Base-by-base conservation (phyloP, 2,329 filamentous ascomycete genomes). In the Colletotrichum australisinense region DNA sequence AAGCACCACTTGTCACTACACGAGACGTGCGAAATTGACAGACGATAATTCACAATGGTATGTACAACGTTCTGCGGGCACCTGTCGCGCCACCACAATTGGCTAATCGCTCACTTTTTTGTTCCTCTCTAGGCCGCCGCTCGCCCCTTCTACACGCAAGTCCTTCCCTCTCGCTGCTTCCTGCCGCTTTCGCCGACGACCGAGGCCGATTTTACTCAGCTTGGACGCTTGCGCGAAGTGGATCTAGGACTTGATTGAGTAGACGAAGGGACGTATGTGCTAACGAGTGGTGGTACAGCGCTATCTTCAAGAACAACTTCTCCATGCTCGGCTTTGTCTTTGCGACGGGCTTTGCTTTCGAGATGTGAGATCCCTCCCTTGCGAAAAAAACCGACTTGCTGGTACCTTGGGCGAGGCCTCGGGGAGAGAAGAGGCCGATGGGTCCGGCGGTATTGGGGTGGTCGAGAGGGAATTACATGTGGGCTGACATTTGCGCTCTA, bases 251-350 rank as follows among this genome's bases (percentile, higher is more conserved):
- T 52, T 22, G 16, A 28, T 9, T 42, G 35, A 19, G 49, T 58
- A 38, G 11, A 28, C 11, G 55, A 26, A 19, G 28, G 32, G 32
- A 30, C 32, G 30, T 28, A 66, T 30, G 19, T 57, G 35, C 69
- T 66, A 72, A 73, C 64, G 22, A 14, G 32, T 19, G 67, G 56
- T 42, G 35, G 53, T 26, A 77, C 85, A 98, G 97, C 88, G 85
- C 91, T 81, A 81, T 98, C 78, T 93, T 98, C 89, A 92, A 93
- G 85, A 92, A 90, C 83, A 99, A 99, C 89, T 93, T 90, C 80
- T 88, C 93, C 83, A 98, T 98, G 91, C 88, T 99, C 80, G 93
- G 91, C 78, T 89, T 92, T 76, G 94, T 99, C 82, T 99, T 99
- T 84, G 90, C 88, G 78, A 89, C 91, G 77, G 96, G 95, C 78